A percentile compares a stretch with the other conserved stretches of the same genome.
These are phyloP conservation scores for Penicillium corylophilum DNA, from an alignment of 2,329 filamentous ascomycete species.

Conservation along the genomic window DNA sequence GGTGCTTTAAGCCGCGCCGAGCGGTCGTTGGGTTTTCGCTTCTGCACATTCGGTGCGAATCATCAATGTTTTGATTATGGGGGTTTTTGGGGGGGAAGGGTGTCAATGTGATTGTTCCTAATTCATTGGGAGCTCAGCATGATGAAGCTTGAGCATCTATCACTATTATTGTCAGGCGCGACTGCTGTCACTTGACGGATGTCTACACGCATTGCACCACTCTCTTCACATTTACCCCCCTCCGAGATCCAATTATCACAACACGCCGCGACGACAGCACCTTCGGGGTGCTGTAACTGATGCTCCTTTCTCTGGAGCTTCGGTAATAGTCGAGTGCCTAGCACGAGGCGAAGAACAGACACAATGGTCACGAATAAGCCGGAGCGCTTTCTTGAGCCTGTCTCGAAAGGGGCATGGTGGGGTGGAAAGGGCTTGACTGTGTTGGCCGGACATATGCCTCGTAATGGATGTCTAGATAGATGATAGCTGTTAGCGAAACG, in stretches of 20 bases:
- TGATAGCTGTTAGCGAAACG: not conserved
- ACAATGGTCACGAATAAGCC: conserved; percentile 92
- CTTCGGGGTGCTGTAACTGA: conserved; percentile 58
- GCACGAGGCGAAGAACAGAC: conserved; percentile 71
- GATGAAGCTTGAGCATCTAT: conserved; percentile 6
- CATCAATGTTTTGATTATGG: not conserved
- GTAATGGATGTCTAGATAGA: conserved; percentile 3
- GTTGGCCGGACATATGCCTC: conserved; percentile 70
- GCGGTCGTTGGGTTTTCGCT: conserved; percentile 20
- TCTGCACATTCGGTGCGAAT: not conserved
- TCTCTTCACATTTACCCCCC: not conserved
- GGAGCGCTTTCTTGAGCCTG: conserved; percentile 88
- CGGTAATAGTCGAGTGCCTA: conserved; percentile 69
- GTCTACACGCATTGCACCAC: not conserved
- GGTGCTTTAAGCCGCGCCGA: conserved; percentile 9
- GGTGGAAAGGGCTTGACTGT: conserved; percentile 96
- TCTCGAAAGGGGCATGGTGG: conserved; percentile 73
- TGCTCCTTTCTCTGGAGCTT: conserved; percentile 64
- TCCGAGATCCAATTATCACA: conserved; percentile 6
- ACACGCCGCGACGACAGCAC: conserved; percentile 56
- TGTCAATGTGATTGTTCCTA: not conserved
- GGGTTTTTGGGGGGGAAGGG: not conserved
- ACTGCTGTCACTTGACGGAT: not conserved
- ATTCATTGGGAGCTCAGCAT: not conserved
- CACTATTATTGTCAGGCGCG: not conserved